phyloP scores from a whole-genome alignment of 495 filamentous ascomycete species.

The Xylaria longipes region DNA sequence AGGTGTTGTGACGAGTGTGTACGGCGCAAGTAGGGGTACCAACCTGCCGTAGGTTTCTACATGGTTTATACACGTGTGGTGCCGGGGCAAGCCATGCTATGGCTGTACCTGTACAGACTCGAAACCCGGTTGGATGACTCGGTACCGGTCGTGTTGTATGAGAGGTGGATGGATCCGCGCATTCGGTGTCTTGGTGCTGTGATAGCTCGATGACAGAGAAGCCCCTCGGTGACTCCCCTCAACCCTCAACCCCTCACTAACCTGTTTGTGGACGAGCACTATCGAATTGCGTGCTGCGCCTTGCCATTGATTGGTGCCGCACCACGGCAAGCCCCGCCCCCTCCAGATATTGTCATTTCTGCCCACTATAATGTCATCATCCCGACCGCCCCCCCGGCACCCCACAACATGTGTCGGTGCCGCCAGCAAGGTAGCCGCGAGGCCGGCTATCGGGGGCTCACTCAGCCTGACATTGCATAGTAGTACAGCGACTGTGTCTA shows the following conservation, averaged over 20 bases:
- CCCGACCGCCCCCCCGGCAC: slow-evolving; percentile 22
- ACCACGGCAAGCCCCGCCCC: slow-evolving; percentile 25
- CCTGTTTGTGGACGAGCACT: slow-evolving; percentile 27
- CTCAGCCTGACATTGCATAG: slow-evolving; percentile 15
- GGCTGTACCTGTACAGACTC: not conserved
- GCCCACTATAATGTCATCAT: slow-evolving; percentile 40
- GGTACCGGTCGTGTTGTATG: not conserved
- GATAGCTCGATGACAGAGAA: slow-evolving; percentile 13
- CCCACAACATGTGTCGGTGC: not conserved
- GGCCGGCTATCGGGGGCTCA: slow-evolving; percentile 17
- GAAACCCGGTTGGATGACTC: not conserved
- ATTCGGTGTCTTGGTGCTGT: not conserved
- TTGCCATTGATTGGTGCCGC: slow-evolving; percentile 33
- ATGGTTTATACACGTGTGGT: not conserved
- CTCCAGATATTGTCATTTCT: slow-evolving; percentile 39
- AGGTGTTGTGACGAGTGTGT: not conserved
- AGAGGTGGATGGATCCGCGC: not conserved
- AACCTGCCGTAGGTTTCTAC: not conserved
- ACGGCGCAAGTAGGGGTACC: not conserved
- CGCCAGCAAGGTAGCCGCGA: slow-evolving; percentile 4
- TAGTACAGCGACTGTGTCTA: not conserved
- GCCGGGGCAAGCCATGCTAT: not conserved
- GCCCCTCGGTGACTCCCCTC: slow-evolving; percentile 18
- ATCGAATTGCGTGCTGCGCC: slow-evolving; percentile 37
- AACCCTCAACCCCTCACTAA: slow-evolving; percentile 38